A percentile compares a stretch with the other conserved stretches of the same genome.
Conservation (phyloP, 2,329 filamentous ascomycete genomes). For the Amesomyces nigricolor region DNA sequence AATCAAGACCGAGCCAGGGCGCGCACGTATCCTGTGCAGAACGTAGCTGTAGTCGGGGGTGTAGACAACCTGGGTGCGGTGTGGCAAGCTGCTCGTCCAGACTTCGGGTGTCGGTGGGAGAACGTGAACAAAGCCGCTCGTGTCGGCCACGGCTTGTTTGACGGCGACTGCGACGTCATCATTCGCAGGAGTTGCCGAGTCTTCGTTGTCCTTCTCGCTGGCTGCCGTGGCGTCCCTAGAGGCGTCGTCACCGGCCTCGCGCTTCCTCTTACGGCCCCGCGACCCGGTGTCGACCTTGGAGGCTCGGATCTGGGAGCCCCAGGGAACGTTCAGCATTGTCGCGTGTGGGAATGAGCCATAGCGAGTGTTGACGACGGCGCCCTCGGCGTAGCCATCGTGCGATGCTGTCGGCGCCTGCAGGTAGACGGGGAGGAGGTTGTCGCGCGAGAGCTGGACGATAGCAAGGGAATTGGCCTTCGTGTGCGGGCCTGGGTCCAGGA, state of each 20-base stretch:
- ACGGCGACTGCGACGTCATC: conserved; percentile 23
- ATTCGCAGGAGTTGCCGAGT: neutral
- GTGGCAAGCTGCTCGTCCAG: conserved; percentile 74
- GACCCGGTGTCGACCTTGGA: conserved; percentile 88
- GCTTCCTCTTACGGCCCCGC: conserved; percentile 65
- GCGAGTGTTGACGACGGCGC: conserved; percentile 79
- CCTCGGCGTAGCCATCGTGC: conserved; percentile 67
- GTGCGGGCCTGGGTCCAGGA: conserved; percentile 62
- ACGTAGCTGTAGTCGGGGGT: conserved; percentile 84
- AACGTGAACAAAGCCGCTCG: conserved; percentile 71
- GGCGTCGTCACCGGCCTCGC: conserved; percentile 39
- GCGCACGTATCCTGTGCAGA: conserved; percentile 66
- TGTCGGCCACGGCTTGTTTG: conserved; percentile 49
- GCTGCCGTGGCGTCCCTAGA: conserved; percentile 27
- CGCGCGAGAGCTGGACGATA: conserved; percentile 82
- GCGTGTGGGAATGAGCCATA: conserved; percentile 87
- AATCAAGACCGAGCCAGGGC: conserved; percentile 67
- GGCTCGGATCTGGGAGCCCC: conserved; percentile 88
- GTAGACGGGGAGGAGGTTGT: conserved; percentile 73
- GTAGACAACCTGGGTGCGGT: conserved; percentile 81
- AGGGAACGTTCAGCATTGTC: conserved; percentile 70
- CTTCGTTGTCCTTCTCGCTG: conserved; percentile 31
- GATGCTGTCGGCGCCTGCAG: conserved; percentile 57
- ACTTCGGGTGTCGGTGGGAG: conserved; percentile 74
- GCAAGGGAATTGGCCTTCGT: conserved; percentile 65